Percentiles rank a stretch among this genome's conserved stretches.
Conservation (phyloP, 768 basidiomycete species). For the Podaxis carcinomalis region DNA sequence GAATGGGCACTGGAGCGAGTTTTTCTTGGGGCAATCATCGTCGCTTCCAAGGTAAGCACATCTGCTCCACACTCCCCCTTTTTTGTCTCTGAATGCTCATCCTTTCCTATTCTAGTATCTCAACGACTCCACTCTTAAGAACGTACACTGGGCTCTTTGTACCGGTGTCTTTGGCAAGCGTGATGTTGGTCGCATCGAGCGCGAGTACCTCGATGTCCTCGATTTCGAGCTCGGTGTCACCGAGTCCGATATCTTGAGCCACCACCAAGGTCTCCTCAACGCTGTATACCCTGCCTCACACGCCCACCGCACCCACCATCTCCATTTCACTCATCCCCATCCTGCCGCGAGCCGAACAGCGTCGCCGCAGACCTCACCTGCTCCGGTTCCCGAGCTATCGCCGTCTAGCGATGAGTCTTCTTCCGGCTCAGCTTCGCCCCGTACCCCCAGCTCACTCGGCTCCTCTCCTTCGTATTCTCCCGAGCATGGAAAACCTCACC, state of each 20-base stretch:
- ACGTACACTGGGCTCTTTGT: conserved; percentile 87
- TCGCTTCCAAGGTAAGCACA: conserved; percentile 70
- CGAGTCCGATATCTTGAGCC: conserved; percentile 58
- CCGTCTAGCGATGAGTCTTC: conserved; percentile 22
- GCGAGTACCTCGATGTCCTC: conserved; percentile 77
- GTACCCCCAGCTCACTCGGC: conserved; percentile 22
- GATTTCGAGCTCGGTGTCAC: conserved; percentile 68
- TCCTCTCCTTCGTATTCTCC: conserved; percentile 18
- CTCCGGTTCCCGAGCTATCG: conserved; percentile 12
- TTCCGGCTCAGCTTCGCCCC: conserved; percentile 22
- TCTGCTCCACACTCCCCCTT: conserved; percentile 10
- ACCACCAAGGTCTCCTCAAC: conserved; percentile 36
- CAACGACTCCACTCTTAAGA: conserved; percentile 88
- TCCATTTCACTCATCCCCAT: conserved; percentile 21
- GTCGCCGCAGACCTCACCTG: conserved; percentile 1
- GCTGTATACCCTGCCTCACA: conserved; percentile 18
- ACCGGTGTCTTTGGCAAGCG: conserved; percentile 80
- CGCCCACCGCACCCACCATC: conserved; percentile 15
- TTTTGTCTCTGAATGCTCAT: conserved; percentile 11
- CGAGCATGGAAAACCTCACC: conserved; percentile 14
- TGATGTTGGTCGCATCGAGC: conserved; percentile 76
- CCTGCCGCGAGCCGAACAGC: conserved; percentile 14
- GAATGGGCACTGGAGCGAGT: conserved; percentile 89
- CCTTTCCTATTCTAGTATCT: conserved; percentile 50
- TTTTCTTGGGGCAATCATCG: conserved; percentile 86